Base-by-base conservation (phyloP, 2,329 filamentous ascomycete species). In the Sporothrix mexicana region DNA sequence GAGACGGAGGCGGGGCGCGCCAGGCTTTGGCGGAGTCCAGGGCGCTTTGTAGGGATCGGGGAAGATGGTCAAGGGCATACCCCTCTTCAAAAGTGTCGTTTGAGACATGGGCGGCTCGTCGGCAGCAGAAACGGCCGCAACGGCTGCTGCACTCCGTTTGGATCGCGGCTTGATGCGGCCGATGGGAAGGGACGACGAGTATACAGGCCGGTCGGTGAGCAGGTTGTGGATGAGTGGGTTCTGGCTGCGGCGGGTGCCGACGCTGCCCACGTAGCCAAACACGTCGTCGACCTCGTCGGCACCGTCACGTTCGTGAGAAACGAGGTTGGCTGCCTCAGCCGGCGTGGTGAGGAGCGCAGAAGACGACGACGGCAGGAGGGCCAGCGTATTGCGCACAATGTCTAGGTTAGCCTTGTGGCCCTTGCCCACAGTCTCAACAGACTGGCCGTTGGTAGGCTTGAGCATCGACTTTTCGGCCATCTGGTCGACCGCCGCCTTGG, bases 151-250 rank as follows among this genome's bases (percentile, higher is more conserved):
- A 15, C 49, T 59, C 9, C 20, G 57, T 20, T 66, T 70, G 1
- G 67, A 15, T 66, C 53, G 70, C n/a, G 82, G 78, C 72, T 80
- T 83, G 45, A 94, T 87, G 67, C 93, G 87, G 55, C 90, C 88
- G 7, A 90, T 86, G 0, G 96, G 96, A 0, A 99, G 85, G 0
- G 96, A 99, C 1, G 96, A 96, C 0, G 96, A 98, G 76, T 94
- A 92, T 15, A 95, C 88, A 0, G 96, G 95, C 78, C 97, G 97
- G 82, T 99, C 96, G 1, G 96, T 99, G 10, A 99, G 87, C 1
- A 99, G 88, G 78, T 98, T 98, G 82, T 99, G 94, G 62, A 99
- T 96, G 1, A 99, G 85, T 0, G 95, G 94, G 77, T 99, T 99
- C 78, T 88, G 86, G 72, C 84, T 85, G 64, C 83, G 84, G 73